Evolutionary conservation across 108 stramenopile genomes (phyloP).

Genomic region (Skeletonema grethae): DNA sequence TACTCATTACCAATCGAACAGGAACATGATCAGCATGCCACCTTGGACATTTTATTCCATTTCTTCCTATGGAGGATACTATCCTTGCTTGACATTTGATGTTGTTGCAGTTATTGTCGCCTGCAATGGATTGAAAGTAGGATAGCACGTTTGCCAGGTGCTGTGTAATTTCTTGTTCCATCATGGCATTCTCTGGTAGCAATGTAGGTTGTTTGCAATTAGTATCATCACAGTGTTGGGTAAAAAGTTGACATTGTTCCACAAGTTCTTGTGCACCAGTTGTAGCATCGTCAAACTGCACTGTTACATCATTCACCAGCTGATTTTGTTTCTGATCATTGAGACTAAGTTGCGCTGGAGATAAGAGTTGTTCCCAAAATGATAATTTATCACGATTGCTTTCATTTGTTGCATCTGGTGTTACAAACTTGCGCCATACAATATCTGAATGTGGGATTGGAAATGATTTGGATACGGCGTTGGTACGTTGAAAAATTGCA

Average conservation of each 20-base stretch:
- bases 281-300: constrained; percentile 20
- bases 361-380: constrained; percentile 11
- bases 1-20: constrained; percentile 59
- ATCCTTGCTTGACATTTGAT: constrained; percentile 47
- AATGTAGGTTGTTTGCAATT: background rate
- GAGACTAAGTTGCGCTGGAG: background rate
- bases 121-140: constrained; percentile 32
- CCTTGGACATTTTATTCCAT: constrained; percentile 68
- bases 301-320: constrained; percentile 17
- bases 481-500: constrained; percentile 15
- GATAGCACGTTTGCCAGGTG: constrained; percentile 34
- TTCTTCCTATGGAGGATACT: constrained; percentile 54
- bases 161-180: constrained; percentile 23
- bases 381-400: constrained; percentile 1
- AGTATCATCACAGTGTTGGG: background rate
- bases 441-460: constrained; percentile 21
- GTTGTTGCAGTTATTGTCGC: background rate
- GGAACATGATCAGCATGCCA: constrained; percentile 79
- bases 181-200: constrained; percentile 19
- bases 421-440: constrained; percentile 6
- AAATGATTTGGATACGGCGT: constrained; percentile 22
- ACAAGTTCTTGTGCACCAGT: constrained; percentile 23
- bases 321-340: background rate
- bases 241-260: constrained; percentile 8
- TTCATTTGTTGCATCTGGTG: background rate